Evolutionary conservation across 2,329 filamentous ascomycete genomes (phyloP).

Genomic region (Colletotrichum siamense): DNA sequence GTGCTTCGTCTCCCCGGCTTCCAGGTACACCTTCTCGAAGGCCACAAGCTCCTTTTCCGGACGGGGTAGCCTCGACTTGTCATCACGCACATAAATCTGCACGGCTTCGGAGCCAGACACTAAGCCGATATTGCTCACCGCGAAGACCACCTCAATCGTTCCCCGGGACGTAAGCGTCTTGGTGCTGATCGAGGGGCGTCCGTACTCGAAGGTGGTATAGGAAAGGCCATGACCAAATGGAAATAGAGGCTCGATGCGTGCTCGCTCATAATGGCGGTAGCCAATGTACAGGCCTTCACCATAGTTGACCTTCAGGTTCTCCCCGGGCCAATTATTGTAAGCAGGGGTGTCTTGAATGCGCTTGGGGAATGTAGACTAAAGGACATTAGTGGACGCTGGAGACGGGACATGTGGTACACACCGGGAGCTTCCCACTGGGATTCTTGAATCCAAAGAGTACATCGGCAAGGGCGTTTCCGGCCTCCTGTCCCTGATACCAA

Average conservation of each 20-base stretch:
- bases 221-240: conserved; percentile 77
- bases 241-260: conserved; percentile 65
- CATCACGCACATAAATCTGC: conserved; percentile 71
- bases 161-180: conserved; percentile 42
- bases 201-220: conserved; percentile 74
- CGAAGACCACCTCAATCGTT: conserved; percentile 51
- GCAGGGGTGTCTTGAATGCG: conserved; percentile 70
- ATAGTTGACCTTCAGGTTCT: conserved; percentile 72
- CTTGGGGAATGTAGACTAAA: conserved; percentile 68
- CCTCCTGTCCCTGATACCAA: conserved; percentile 78
- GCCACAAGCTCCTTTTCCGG: conserved; percentile 75
- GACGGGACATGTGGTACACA: conserved; percentile 32
- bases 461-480: conserved; percentile 72
- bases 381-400: not conserved
- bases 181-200: conserved; percentile 55
- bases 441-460: conserved; percentile 68
- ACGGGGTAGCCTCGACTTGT: conserved; percentile 65
- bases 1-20: conserved; percentile 60
- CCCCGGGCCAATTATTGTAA: conserved; percentile 75
- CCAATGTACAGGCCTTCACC: conserved; percentile 77
- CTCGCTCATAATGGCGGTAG: conserved; percentile 74
- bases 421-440: conserved; percentile 72
- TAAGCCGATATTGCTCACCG: conserved; percentile 59
- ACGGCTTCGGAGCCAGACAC: conserved; percentile 67
- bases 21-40: conserved; percentile 69